A percentile compares a stretch with the other conserved stretches of the same genome.
Evolutionary conservation across 164 flowering plant genomes (phyloP).

Genomic region (Vitis cinerea): DNA sequence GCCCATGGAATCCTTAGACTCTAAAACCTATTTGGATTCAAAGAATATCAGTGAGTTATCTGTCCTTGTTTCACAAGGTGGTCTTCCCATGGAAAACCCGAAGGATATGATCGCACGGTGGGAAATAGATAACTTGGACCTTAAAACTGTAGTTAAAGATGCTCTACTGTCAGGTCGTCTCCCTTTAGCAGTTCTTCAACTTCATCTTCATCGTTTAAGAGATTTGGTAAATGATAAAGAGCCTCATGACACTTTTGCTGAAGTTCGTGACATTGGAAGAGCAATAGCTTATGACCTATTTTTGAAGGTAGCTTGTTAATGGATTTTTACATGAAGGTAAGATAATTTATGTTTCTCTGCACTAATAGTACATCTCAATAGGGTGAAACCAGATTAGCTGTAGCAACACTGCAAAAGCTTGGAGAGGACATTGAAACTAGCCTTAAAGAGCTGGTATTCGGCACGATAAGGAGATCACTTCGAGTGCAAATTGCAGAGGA

Average conservation of each 20-base stretch:
- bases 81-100: constrained; percentile 65
- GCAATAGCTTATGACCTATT: constrained; percentile 94
- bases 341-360: neutral
- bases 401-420: constrained; percentile 87
- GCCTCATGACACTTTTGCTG: constrained; percentile 71
- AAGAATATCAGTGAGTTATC: constrained; percentile 32
- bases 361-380: constrained; percentile 35
- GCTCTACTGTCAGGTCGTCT: constrained; percentile 90
- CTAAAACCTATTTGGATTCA: constrained; percentile 20
- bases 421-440: constrained; percentile 88
- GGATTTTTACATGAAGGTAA: neutral
- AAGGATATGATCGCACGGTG: constrained; percentile 94
- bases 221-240: constrained; percentile 48
- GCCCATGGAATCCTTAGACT: constrained; percentile 31
- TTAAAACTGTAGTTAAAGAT: constrained; percentile 81
- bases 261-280: constrained; percentile 91
- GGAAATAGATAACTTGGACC: constrained; percentile 72
- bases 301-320: constrained; percentile 62
- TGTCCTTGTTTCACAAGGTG: constrained; percentile 34
- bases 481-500: constrained; percentile 73
- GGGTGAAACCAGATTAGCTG: constrained; percentile 89
- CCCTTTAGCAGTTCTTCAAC: constrained; percentile 94
- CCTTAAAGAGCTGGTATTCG: constrained; percentile 75
- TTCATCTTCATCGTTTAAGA: constrained; percentile 73
- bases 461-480: constrained; percentile 81